phyloP scores from a whole-genome alignment of 768 basidiomycete species.

The Macrolepiota albuminosa region DNA sequence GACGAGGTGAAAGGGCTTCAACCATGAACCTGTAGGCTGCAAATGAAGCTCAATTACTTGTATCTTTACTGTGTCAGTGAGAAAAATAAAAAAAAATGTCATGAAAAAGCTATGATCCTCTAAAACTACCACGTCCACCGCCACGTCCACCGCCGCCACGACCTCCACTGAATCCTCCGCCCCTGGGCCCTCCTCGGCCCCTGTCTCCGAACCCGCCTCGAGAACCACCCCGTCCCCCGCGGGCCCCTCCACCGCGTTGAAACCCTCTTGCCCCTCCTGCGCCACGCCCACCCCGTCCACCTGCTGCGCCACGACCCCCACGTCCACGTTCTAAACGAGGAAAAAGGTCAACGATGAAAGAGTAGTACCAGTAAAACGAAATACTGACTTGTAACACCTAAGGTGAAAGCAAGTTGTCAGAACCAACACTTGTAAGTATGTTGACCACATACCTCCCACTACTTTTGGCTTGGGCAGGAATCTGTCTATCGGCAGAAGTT shows the following conservation, averaged over 20 bases:
- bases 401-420: not conserved
- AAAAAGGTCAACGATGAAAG: conserved; percentile 5
- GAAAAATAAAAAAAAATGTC: not conserved
- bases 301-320: conserved; percentile 34
- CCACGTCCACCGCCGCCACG: conserved; percentile 8
- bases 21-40: conserved; percentile 23
- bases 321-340: conserved; percentile 33
- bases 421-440: conserved; percentile 1
- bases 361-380: conserved; percentile 1
- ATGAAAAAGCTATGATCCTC: conserved; percentile 36
- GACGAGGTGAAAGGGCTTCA: conserved; percentile 49
- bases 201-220: conserved; percentile 26
- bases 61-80: not conserved
- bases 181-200: conserved; percentile 20
- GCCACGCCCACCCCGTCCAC: conserved; percentile 31
- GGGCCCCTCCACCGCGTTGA: conserved; percentile 41
- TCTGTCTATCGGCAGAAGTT: conserved; percentile 91
- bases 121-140: conserved; percentile 26
- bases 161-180: conserved; percentile 24
- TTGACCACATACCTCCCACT: conserved; percentile 47
- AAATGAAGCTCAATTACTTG: not conserved
- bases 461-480: conserved; percentile 96
- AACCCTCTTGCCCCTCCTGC: conserved; percentile 41
- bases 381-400: conserved; percentile 48
- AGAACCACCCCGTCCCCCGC: conserved; percentile 38